These are phyloP conservation scores for Aspergillus niger DNA, from an alignment of 2,329 filamentous ascomycete genomes.

Conservation along the genomic window DNA sequence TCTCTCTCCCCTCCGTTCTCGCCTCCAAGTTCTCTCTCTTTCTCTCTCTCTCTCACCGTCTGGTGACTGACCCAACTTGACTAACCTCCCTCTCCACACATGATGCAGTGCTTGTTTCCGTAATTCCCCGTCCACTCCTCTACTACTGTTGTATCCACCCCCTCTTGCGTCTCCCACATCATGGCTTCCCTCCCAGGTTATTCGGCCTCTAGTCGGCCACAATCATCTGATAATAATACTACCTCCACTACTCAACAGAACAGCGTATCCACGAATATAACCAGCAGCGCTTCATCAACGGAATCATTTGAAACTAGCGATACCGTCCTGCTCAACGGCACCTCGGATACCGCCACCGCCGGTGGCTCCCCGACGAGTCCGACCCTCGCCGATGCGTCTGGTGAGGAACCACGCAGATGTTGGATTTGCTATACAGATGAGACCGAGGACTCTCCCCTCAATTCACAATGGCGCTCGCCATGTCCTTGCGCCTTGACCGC, in stretches of 20 bases:
- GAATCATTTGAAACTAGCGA: constrained; percentile 31
- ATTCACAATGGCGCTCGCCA: constrained; percentile 76
- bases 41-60: background rate
- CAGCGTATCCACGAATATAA: background rate
- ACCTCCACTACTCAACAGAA: constrained; percentile 19
- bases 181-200: constrained; percentile 42
- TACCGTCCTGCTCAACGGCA: constrained; percentile 34
- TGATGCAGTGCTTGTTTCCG: constrained; percentile 14
- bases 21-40: constrained; percentile 8
- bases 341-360: constrained; percentile 19
- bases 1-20: constrained; percentile 5
- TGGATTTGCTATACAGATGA: constrained; percentile 72
- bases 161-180: constrained; percentile 11
- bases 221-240: constrained; percentile 31
- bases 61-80: background rate
- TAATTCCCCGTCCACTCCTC: constrained; percentile 6
- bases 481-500: constrained; percentile 89
- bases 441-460: constrained; percentile 61
- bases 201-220: constrained; percentile 30
- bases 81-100: constrained; percentile 6
- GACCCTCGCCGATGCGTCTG: constrained; percentile 17
- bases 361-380: constrained; percentile 19
- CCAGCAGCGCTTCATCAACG: constrained; percentile 9
- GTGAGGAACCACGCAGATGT: constrained; percentile 55
- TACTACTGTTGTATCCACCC: background rate